These are phyloP conservation scores for Claviceps sp. DNA, from an alignment of 2,329 filamentous ascomycete genomes.

Conservation along the genomic window DNA sequence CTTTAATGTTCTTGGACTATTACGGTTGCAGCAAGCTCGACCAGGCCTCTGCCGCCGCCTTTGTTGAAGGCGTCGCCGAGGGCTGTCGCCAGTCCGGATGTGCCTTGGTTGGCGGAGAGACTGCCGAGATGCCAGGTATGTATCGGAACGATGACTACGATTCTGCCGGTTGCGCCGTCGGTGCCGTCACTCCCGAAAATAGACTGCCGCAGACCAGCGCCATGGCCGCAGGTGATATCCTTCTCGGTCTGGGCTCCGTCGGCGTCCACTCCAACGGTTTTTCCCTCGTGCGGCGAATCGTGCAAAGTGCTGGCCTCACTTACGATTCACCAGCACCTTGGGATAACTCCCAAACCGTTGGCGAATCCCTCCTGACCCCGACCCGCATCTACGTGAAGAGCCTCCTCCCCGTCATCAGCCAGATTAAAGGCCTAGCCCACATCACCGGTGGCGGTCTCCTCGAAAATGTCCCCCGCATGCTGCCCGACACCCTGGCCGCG, in stretches of 20 bases:
- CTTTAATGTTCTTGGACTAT: slow-evolving; percentile 95
- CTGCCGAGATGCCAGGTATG: slow-evolving; percentile 95
- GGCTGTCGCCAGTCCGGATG: slow-evolving; percentile 79
- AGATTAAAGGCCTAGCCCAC: slow-evolving; percentile 87
- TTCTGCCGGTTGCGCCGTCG: slow-evolving; percentile 78
- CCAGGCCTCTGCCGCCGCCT: slow-evolving; percentile 62
- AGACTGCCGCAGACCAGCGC: slow-evolving; percentile 62
- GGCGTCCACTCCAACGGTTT: slow-evolving; percentile 96
- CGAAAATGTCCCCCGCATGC: slow-evolving; percentile 91
- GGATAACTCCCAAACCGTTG: slow-evolving; percentile 49
- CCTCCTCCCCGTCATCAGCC: slow-evolving; percentile 51
- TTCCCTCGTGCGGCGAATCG: slow-evolving; percentile 84
- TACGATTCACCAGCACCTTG: slow-evolving; percentile 70
- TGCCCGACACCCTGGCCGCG: slow-evolving; percentile 65
- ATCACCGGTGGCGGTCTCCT: slow-evolving; percentile 89
- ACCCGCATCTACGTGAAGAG: slow-evolving; percentile 89
- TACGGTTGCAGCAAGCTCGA: slow-evolving; percentile 87
- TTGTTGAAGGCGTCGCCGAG: slow-evolving; percentile 78
- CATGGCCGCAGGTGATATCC: slow-evolving; percentile 73
- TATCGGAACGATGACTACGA: slow-evolving; percentile 85
- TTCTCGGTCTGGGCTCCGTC: slow-evolving; percentile 73
- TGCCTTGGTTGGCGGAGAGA: slow-evolving; percentile 91
- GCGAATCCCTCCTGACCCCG: slow-evolving; percentile 69
- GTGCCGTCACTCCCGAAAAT: slow-evolving; percentile 56
- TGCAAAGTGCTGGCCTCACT: slow-evolving; percentile 56